Evolutionary conservation across 1,284 basidiomycete genomes (phyloP), one percentile per base, ranked within the genome.

Genomic region (Tylopilus orsonianus): DNA sequence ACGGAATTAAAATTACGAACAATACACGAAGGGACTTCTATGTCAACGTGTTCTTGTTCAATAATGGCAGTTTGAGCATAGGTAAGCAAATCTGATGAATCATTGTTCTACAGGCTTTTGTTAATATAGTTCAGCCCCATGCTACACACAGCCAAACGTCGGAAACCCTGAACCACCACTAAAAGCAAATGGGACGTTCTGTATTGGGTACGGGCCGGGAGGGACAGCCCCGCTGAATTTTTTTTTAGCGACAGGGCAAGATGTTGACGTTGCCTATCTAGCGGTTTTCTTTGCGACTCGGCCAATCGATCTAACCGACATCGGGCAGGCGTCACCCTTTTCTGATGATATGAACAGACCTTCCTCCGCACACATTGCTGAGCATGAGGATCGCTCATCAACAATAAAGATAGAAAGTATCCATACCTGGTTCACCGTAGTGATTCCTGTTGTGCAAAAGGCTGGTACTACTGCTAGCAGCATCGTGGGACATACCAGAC

Each of bases 11-110:
- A 35, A 36, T 60, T 40, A 48, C 40, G 18, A 60, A 62, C 32
- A 26, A 50, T 4, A 60, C 59, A 2, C 5, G 12, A 2, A 8
- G n/a, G 18, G 34, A 62, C 8, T 13, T 59, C 2, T 59, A 57
- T n/a, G 8, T 52, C 8, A 60, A 60, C 8, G 55, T 24, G 2
- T 62, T 59, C 41, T 18, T 58, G 29, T 62, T 59, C 16, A 62
- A 62, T 12, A 49, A 50, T 29, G 41, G 43, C 10, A 47, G 35
- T 32, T 35, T 55, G 29, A 48, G 46, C 13, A 59, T 59, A 36
- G 34, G 58, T 56, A n/a, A 30, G 50, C 3, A 20, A 8, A 16
- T 9, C 8, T 5, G n/a, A 0, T 19, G 16, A 6, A 13, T 18
- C 2, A 3, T 18, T 38, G 1, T 19, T 23, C 13, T 9, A 4